phyloP scores from a whole-genome alignment of 768 basidiomycete species.

The Rhodocollybia butyracea region DNA sequence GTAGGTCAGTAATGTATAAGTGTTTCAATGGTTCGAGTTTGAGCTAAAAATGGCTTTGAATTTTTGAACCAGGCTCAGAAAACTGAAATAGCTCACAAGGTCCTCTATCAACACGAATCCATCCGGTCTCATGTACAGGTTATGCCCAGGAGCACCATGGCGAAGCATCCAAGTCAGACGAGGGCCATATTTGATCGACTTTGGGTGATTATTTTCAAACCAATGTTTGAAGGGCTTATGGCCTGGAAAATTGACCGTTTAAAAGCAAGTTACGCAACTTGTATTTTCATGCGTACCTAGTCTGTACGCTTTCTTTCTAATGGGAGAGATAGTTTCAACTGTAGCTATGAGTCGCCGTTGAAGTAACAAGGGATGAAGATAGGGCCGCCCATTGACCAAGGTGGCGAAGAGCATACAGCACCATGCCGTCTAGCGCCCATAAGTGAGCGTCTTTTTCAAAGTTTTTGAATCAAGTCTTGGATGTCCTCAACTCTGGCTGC shows the following conservation, averaged over 20 bases:
- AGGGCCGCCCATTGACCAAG: not conserved
- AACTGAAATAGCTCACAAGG: not conserved
- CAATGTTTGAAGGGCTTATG: not conserved
- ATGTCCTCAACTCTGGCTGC: too few relatives aligned
- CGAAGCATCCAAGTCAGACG: not conserved
- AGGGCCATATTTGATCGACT: not conserved
- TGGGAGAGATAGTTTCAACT: not conserved
- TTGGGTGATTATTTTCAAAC: not conserved
- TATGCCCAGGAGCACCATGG: not conserved
- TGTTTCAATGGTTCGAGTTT: not conserved
- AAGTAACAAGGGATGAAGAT: not conserved
- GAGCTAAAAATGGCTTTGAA: not conserved
- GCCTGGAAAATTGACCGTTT: not conserved
- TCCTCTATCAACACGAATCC: not conserved
- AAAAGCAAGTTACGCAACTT: not conserved
- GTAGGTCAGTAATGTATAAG: not conserved
- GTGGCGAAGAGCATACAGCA: not conserved
- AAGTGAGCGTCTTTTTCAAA: not conserved
- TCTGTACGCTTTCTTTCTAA: not conserved
- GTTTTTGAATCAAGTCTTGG: too few relatives aligned
- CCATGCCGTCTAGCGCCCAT: not conserved
- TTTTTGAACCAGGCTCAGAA: not conserved
- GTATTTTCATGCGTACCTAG: too few relatives aligned
- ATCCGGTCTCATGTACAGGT: not conserved
- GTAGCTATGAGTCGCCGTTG: not conserved